Percentiles rank a stretch among this genome's conserved stretches.
These are phyloP conservation scores for Colletotrichum tamarilloi DNA, from an alignment of 2,329 filamentous ascomycete genomes.

Conservation along the genomic window DNA sequence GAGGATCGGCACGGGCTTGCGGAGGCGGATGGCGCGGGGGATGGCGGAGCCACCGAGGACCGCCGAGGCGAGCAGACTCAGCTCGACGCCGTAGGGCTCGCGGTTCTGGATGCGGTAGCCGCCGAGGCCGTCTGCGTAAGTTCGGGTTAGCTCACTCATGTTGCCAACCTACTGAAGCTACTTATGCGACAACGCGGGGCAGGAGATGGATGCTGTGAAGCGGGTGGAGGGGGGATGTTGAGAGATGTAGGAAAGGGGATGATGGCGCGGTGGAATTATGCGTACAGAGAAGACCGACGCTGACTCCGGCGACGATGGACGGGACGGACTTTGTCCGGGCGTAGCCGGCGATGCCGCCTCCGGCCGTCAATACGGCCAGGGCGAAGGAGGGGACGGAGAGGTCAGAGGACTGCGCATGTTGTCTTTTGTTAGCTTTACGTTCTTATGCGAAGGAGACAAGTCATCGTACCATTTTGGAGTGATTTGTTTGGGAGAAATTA, in stretches of 20 bases:
- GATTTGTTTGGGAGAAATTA: not conserved
- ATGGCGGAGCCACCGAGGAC: slow-evolving; percentile 86
- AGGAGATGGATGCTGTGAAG: not conserved
- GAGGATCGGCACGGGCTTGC: slow-evolving; percentile 85
- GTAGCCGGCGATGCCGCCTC: slow-evolving; percentile 90
- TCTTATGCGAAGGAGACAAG: not conserved
- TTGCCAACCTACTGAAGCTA: not conserved
- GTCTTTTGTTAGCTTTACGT: slow-evolving; percentile 19
- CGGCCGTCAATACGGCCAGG: slow-evolving; percentile 84
- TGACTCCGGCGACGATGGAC: slow-evolving; percentile 85
- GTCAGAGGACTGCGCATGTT: slow-evolving; percentile 41
- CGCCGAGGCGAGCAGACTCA: slow-evolving; percentile 89
- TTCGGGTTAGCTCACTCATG: not conserved
- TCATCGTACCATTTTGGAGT: slow-evolving; percentile 20
- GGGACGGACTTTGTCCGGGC: slow-evolving; percentile 86
- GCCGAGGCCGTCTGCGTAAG: slow-evolving; percentile 75
- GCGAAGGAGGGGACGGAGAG: slow-evolving; percentile 76
- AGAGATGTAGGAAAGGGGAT: not conserved
- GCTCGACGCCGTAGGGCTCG: slow-evolving; percentile 85
- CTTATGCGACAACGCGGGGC: not conserved
- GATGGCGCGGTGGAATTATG: slow-evolving; percentile 13
- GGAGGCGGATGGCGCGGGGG: slow-evolving; percentile 83
- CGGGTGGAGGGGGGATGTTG: not conserved
- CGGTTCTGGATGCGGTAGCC: slow-evolving; percentile 82
- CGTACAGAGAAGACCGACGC: slow-evolving; percentile 77